Evolutionary conservation across 2,329 filamentous ascomycete species (phyloP).

Genomic region (Paecilomyces dactylethromorphus): DNA sequence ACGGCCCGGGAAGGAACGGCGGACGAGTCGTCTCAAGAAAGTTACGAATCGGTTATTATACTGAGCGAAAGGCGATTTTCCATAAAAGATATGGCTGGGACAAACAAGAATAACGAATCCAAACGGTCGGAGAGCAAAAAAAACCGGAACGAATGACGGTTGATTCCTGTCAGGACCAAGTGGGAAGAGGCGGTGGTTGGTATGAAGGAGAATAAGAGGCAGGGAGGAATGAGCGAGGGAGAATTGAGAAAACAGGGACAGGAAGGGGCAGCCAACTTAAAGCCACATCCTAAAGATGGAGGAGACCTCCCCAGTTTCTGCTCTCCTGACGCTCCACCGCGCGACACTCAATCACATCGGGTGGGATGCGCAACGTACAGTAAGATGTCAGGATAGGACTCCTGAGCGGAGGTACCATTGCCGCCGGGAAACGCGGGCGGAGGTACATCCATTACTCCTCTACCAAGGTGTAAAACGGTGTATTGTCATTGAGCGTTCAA

Average conservation of each 20-base stretch:
- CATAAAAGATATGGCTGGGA: not conserved
- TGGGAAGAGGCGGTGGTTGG: not conserved
- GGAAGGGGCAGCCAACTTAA: not conserved
- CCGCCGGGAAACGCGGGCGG: not conserved
- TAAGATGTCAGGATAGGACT: not conserved
- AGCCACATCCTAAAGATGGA: not conserved
- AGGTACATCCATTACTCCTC: not conserved
- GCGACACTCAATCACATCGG: not conserved
- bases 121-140: not conserved
- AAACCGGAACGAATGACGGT: conserved; percentile 9
- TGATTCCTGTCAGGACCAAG: not conserved
- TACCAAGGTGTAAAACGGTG: not conserved
- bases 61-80: not conserved
- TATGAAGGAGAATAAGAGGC: not conserved
- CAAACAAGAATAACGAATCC: conserved; percentile 2
- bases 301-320: not conserved
- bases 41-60: not conserved
- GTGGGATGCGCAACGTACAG: not conserved
- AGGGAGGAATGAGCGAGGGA: conserved; percentile 1
- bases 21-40: not conserved
- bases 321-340: not conserved
- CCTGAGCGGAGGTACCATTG: not conserved
- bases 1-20: not conserved
- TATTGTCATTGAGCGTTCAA: not conserved
- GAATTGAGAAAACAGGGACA: not conserved